Evolutionary conservation across 208 protist species (phyloP), one percentile per base, ranked within the genome.

Genomic region (Trypanosoma lewisi): DNA sequence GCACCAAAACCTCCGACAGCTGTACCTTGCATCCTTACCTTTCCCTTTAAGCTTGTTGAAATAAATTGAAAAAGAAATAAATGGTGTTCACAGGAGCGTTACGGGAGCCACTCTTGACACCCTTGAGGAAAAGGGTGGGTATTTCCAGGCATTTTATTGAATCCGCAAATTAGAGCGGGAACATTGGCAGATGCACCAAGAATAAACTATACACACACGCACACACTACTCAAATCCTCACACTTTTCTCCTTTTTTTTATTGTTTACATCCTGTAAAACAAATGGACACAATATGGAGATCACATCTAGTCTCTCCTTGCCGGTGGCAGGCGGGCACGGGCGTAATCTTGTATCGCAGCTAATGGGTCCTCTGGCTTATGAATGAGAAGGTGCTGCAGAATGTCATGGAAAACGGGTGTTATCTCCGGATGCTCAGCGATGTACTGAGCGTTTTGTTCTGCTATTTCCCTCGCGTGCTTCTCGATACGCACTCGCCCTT

Each of bases 381-480:
- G 66, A 30, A 87, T 77, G 19, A 93, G 70, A 0, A 93, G 36
- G 54, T 86, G 73, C 58, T 82, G 75, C 58, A 89, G 60, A 34
- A 93, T 78, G 49, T 93, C 86, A 44, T 89, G 75, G 28, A 93
- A 58, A 23, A 89, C 54, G 0, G 70, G 61, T 19, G 58, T 74
- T 30, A 93, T 77, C 53, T 93, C 86, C 1, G 86, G 82, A 50
- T 93, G 86, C 0, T 57, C 51, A 4, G 64, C 55, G 9, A 93
- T 73, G 65, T 93, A 93, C 19, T 47, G 23, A 17, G 63, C 55
- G 55, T 89, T 85, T 33, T 54, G 41, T 7, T 33, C 59, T 30
- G 23, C 57, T 7, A 84, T 57, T 44, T 86, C 66, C 27, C 80
- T 70, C 51, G 83, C 78, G 50, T 64, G 69, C 66, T 87, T 83